Conservation (phyloP, 2,329 filamentous ascomycete species). For the Aureobasidium lini region DNA sequence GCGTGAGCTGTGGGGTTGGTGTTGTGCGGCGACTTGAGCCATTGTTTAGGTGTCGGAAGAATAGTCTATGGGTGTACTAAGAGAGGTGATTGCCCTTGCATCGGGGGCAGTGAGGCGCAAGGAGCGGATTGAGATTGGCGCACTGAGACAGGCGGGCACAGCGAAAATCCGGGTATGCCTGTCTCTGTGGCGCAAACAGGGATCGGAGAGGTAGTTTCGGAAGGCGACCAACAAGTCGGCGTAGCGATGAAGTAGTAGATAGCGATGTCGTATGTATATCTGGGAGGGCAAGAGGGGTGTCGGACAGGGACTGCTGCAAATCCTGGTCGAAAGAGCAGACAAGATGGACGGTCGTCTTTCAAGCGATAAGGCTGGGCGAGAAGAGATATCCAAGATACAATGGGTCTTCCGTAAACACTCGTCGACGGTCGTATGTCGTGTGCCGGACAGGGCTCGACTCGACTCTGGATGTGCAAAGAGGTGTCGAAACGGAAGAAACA, state of each 20-base stretch:
- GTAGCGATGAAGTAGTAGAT: not conserved
- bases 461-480: constrained; percentile 2
- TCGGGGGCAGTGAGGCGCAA: not conserved
- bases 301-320: not conserved
- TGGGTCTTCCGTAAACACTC: not conserved
- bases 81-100: not conserved
- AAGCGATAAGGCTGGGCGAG: not conserved
- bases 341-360: not conserved
- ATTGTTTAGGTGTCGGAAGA: constrained; percentile 3
- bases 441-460: not conserved
- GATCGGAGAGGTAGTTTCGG: not conserved
- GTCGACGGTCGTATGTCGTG: not conserved
- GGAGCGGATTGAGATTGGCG: not conserved
- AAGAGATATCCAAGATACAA: not conserved
- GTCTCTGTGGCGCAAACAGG: constrained; percentile 4
- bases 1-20: constrained; percentile 23
- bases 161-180: constrained; percentile 8
- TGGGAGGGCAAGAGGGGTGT: not conserved
- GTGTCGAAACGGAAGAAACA: not conserved
- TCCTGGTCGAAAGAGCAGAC: not conserved
- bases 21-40: constrained; percentile 21
- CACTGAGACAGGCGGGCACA: constrained; percentile 13
- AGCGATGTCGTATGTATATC: not conserved
- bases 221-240: not conserved
- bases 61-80: not conserved